phyloP scores from a whole-genome alignment of 495 filamentous ascomycete species.

The Echria macrotheca region DNA sequence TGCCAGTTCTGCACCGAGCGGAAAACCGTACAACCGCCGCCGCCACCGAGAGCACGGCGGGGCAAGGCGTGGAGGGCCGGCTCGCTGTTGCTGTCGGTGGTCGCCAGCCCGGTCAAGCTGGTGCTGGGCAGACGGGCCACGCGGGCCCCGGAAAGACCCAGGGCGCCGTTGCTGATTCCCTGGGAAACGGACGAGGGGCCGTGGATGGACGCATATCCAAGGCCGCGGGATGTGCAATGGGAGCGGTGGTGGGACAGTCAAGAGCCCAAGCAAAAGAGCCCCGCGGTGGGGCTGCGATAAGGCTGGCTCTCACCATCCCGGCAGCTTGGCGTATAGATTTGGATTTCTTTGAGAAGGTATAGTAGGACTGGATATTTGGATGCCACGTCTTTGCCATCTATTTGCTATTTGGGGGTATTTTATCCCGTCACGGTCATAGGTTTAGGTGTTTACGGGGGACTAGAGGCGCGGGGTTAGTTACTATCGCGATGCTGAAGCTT shows the following conservation, averaged over 20 bases:
- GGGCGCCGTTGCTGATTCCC: not conserved
- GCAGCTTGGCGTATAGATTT: not conserved
- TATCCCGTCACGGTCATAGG: not conserved
- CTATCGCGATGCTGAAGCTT: too few relatives aligned
- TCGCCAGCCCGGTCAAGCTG: too few relatives aligned
- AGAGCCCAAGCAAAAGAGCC: conserved; percentile 10
- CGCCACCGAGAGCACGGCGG: not conserved
- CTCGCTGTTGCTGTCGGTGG: too few relatives aligned
- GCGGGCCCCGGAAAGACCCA: too few relatives aligned
- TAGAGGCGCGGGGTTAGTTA: not conserved
- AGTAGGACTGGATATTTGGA: too few relatives aligned
- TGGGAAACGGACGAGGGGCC: conserved; percentile 12
- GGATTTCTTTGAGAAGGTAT: not conserved
- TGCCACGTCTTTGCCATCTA: too few relatives aligned
- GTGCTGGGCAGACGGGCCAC: too few relatives aligned
- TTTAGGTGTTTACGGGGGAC: not conserved
- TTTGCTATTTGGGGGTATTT: not conserved
- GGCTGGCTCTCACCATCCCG: too few relatives aligned
- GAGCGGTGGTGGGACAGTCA: conserved; percentile 26
- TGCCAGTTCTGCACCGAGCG: too few relatives aligned
- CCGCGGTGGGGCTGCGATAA: too few relatives aligned
- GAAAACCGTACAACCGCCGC: too few relatives aligned
- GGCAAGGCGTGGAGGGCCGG: too few relatives aligned
- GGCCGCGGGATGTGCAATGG: conserved; percentile 22
- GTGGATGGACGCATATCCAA: conserved; percentile 15